Base-by-base conservation (phyloP, 1,139 yeast species). In the Yamadazyma sp. region DNA sequence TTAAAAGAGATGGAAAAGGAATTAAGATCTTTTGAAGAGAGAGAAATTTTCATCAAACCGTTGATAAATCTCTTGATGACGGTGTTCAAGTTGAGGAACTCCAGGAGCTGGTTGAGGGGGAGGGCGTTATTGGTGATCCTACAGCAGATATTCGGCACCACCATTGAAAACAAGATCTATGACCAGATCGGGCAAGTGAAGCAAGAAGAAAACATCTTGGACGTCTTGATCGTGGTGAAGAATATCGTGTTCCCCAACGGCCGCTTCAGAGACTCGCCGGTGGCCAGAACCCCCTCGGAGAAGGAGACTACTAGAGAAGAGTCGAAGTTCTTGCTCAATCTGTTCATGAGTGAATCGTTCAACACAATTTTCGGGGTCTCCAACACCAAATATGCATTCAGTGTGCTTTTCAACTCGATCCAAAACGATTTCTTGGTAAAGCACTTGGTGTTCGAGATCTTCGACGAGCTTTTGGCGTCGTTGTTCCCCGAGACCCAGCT, bases 111-210 rank as follows among this genome's bases (percentile, higher is more conserved):
- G 96, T 62, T 89, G 1, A 66, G 95, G 40, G 97, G 96, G 0
- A 69, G 91, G 36, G 96, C 97, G 0, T 70, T 88, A 4, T 74
- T 89, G 30, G 81, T 88, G 3, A 79, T 91, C 3, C 66, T 89
- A 32, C 97, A 89, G 58, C 96, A 88, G 58, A 60, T 91, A 1
- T 73, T 91, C 39, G 97, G 97, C 0, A 87, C 95, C 2, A 85
- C 97, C 0, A 83, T 89, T 41, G 97, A 91, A 55, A 81, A 79
- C 54, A 83, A 83, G 46, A 74, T 83, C 7, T 49, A 72, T 72
- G 58, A 71, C 51, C 51, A 66, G 55, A 44, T 58, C 58, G 40
- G 40, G n/a, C 59, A 55, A 35, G 27, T 66, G 3, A 51, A 73
- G 31, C 67, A 75, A 5, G 82, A 79, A 38, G 77, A 72, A 18